A percentile compares a stretch with the other conserved stretches of the same genome.
Conservation (phyloP, 2,329 filamentous ascomycete species). For the Aspergillus sp. region DNA sequence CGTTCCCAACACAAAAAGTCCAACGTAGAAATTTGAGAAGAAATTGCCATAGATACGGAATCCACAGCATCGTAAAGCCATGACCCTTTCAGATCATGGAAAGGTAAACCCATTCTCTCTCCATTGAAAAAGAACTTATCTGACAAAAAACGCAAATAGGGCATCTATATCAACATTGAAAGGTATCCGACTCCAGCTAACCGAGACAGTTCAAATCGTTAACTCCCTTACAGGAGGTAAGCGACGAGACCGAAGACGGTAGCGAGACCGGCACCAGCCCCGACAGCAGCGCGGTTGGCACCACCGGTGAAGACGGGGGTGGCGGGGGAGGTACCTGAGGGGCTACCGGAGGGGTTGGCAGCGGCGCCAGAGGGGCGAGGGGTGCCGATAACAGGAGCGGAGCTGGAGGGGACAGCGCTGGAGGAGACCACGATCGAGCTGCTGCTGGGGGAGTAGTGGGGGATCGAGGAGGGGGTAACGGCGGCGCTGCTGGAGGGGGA, state of each 20-base stretch:
- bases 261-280: conserved; percentile 48
- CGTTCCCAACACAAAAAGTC: no score
- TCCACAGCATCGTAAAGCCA: not conserved
- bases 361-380: conserved; percentile 9
- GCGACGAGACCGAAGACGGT: conserved; percentile 50
- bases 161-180: not conserved
- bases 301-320: conserved; percentile 45
- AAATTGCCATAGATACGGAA: no score
- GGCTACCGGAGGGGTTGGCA: conserved; percentile 13
- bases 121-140: not conserved
- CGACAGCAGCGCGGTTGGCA: conserved; percentile 44
- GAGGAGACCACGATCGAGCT: conserved; percentile 8
- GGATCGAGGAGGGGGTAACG: conserved; percentile 9
- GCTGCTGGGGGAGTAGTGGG: conserved; percentile 1
- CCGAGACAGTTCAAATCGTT: conserved; percentile 3
- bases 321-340: conserved; percentile 23
- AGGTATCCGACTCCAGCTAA: not conserved
- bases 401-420: conserved; percentile 7
- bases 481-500: conserved; percentile 15
- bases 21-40: no score
- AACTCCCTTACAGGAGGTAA: conserved; percentile 37
- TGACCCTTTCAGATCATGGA: not conserved
- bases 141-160: conserved; percentile 2
- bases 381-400: conserved; percentile 5
- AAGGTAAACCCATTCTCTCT: not conserved